Percentiles rank a stretch among this genome's conserved stretches.
Conservation (phyloP, 495 filamentous ascomycete genomes). For the Cercophora sp. region DNA sequence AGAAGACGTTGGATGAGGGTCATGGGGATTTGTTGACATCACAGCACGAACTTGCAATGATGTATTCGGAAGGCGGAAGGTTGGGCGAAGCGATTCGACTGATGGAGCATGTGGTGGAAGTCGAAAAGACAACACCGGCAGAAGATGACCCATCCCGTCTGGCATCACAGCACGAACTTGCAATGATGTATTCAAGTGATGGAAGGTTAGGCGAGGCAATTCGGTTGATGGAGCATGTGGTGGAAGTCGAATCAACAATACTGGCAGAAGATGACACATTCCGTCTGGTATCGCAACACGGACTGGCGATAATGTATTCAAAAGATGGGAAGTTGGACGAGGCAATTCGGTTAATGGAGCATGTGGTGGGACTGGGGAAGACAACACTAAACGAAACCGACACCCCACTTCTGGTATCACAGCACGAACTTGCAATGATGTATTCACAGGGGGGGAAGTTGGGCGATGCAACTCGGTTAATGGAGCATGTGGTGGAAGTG, state of each 20-base stretch:
- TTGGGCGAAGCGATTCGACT: conserved; percentile 29
- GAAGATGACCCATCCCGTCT: conserved; percentile 28
- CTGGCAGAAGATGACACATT: conserved; percentile 8
- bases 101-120: conserved; percentile 35
- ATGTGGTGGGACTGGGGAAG: too few relatives aligned
- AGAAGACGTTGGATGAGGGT: too few relatives aligned
- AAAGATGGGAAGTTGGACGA: background rate
- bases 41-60: conserved; percentile 25
- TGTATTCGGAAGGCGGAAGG: conserved; percentile 17
- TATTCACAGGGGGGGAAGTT: too few relatives aligned
- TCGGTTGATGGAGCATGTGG: conserved; percentile 5
- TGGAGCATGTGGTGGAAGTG: too few relatives aligned
- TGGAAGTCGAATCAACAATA: background rate
- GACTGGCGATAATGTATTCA: background rate
- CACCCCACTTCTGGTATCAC: too few relatives aligned
- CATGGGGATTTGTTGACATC: too few relatives aligned
- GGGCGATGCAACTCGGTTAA: too few relatives aligned
- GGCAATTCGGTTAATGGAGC: conserved; percentile 8
- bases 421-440: too few relatives aligned
- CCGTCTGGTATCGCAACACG: conserved; percentile 7
- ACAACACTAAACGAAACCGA: too few relatives aligned
- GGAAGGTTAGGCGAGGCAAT: conserved; percentile 2
- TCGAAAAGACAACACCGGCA: conserved; percentile 13
- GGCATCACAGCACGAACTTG: conserved; percentile 32
- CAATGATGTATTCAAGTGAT: conserved; percentile 15